Percentiles rank a stretch among this genome's conserved stretches.
These are phyloP conservation scores for Scortechinia acanthostroma DNA, from an alignment of 2,329 filamentous ascomycete species.

Conservation along the genomic window DNA sequence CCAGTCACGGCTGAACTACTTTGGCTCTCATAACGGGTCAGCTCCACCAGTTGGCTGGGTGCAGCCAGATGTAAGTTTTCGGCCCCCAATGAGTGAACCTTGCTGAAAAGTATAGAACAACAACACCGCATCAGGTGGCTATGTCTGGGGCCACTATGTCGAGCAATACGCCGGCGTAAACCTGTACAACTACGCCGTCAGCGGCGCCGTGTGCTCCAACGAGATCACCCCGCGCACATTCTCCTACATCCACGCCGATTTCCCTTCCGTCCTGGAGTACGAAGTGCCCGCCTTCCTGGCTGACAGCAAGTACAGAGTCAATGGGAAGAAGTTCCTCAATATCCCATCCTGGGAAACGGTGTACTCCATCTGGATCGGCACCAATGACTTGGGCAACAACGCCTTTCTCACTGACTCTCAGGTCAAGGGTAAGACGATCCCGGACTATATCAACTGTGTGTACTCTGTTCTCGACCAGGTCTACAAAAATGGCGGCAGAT, in stretches of 20 bases:
- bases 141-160: constrained; percentile 8
- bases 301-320: too few species aligned
- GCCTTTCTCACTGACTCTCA: constrained; percentile 45
- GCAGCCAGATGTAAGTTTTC: neutral
- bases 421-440: constrained; percentile 34
- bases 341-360: constrained; percentile 32
- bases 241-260: constrained; percentile 7
- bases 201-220: constrained; percentile 10
- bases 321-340: neutral
- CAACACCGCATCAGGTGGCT: constrained; percentile 5
- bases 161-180: constrained; percentile 8
- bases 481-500: constrained; percentile 41
- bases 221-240: constrained; percentile 6
- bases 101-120: neutral
- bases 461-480: constrained; percentile 36
- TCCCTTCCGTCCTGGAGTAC: constrained; percentile 8
- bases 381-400: constrained; percentile 47
- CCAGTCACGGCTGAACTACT: neutral
- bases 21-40: neutral
- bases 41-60: neutral
- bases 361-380: constrained; percentile 56
- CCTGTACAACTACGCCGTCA: constrained; percentile 11
- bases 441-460: constrained; percentile 46
- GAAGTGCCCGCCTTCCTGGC: constrained; percentile 3
- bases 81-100: too few species aligned